phyloP scores from a whole-genome alignment of 2,329 filamentous ascomycete genomes.

The Hortaea werneckii region DNA sequence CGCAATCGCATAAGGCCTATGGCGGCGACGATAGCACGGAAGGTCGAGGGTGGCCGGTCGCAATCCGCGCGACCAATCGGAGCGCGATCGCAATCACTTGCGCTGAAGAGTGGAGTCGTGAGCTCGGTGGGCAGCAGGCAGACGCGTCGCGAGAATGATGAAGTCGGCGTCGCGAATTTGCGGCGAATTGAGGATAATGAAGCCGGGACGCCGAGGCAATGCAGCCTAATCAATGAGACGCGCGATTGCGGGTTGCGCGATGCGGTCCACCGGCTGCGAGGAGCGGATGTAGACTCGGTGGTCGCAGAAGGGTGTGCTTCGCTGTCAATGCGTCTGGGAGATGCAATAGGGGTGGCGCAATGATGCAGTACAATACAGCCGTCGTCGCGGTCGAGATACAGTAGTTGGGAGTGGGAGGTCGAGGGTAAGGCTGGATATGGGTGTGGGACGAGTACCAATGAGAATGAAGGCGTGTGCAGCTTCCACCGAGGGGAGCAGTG shows the following conservation, averaged over 20 bases:
- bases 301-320: not conserved
- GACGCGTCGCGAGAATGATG: no score
- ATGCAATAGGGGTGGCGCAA: not conserved
- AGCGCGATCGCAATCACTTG: constrained; percentile 3
- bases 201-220: not conserved
- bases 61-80: constrained; percentile 6
- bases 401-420: no score
- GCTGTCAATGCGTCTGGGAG: not conserved
- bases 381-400: no score
- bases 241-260: no score
- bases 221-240: not conserved
- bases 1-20: not conserved
- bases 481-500: no score
- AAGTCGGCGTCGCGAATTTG: no score
- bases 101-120: no score
- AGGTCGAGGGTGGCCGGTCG: not conserved
- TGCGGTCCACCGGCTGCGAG: not conserved
- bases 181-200: not conserved
- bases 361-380: no score
- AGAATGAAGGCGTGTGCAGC: no score
- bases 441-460: no score
- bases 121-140: no score
- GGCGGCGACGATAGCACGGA: not conserved
- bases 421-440: no score
- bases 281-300: not conserved